Conservation (phyloP, 2,329 filamentous ascomycete genomes). For the Phialemoniopsis sp. region DNA sequence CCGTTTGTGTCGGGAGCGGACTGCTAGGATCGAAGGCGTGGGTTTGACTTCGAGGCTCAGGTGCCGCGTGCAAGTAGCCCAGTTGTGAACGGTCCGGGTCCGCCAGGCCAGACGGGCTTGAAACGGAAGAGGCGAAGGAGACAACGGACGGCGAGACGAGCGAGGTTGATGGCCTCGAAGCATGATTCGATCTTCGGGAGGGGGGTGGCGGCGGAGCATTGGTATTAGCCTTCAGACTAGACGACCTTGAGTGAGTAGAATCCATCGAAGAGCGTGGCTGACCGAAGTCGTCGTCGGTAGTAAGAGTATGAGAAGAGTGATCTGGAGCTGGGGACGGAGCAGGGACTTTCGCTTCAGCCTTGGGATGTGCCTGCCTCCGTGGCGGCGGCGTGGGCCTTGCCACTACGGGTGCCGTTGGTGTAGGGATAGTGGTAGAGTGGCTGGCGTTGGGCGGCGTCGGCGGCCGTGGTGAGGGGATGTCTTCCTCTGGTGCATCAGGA, state of each 20-base stretch:
- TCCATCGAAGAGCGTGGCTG: slow-evolving; percentile 44
- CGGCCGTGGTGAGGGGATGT: slow-evolving; percentile 23
- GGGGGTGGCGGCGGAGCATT: slow-evolving; percentile 50
- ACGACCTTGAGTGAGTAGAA: slow-evolving; percentile 41
- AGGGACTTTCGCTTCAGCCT: slow-evolving; percentile 36
- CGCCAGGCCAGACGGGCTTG: slow-evolving; percentile 2
- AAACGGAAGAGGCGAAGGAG: slow-evolving; percentile 3
- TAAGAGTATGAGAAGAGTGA: slow-evolving; percentile 11
- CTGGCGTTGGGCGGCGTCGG: slow-evolving; percentile 33
- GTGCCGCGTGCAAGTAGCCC: too few species aligned
- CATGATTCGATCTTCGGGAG: slow-evolving; percentile 42
- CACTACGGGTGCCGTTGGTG: slow-evolving; percentile 19
- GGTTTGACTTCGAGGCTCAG: slow-evolving; percentile 13
- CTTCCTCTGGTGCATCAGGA: slow-evolving; percentile 15
- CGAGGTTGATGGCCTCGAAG: slow-evolving; percentile 20
- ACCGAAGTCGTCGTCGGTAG: slow-evolving; percentile 27
- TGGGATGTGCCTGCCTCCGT: slow-evolving; percentile 43
- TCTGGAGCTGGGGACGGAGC: slow-evolving; percentile 9
- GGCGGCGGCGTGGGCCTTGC: slow-evolving; percentile 43
- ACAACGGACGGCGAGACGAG: slow-evolving; percentile 10
- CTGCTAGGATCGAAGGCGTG: slow-evolving; percentile 3
- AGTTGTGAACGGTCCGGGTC: slow-evolving; percentile 7
- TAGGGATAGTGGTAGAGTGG: slow-evolving; percentile 22
- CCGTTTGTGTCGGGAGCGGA: not conserved
- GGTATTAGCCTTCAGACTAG: slow-evolving; percentile 35